A percentile compares a stretch with the other conserved stretches of the same genome.
Evolutionary conservation across 352 stramenopile genomes (phyloP).

Genomic region (Phytopythium mirpurense): DNA sequence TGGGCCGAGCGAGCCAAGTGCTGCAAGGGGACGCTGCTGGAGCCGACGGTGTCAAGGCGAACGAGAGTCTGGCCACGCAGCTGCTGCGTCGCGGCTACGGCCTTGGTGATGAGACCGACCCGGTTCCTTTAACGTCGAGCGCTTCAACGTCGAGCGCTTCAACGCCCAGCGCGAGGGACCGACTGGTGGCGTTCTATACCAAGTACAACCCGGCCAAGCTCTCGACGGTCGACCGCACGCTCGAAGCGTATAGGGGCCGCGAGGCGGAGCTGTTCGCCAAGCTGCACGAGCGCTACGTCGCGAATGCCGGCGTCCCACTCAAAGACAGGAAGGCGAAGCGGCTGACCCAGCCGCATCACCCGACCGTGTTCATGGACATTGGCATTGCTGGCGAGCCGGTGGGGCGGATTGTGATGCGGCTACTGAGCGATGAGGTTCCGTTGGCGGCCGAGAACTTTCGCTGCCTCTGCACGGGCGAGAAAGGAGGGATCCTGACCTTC

Average conservation of each 20-base stretch:
- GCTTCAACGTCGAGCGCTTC: neutral
- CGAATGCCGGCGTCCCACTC: slow-evolving; percentile 20
- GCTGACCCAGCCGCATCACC: slow-evolving; percentile 57
- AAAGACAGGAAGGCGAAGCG: slow-evolving; percentile 38
- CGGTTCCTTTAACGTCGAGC: neutral
- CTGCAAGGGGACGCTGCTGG: neutral
- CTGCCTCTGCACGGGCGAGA: slow-evolving; percentile 71
- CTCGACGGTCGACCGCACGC: slow-evolving; percentile 40
- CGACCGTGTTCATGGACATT: slow-evolving; percentile 95
- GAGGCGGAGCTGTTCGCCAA: slow-evolving; percentile 71
- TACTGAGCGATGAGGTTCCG: slow-evolving; percentile 91
- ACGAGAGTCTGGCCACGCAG: slow-evolving; percentile 33
- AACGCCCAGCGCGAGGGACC: neutral
- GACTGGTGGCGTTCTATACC: slow-evolving; percentile 56
- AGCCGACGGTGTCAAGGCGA: neutral
- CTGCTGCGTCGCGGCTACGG: slow-evolving; percentile 52
- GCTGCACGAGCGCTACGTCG: slow-evolving; percentile 59
- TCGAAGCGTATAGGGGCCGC: slow-evolving; percentile 47
- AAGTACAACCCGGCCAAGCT: slow-evolving; percentile 66
- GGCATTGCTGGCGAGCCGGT: slow-evolving; percentile 70
- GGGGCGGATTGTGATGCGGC: slow-evolving; percentile 92
- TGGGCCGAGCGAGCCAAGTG: slow-evolving; percentile 4
- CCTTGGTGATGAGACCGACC: slow-evolving; percentile 8
- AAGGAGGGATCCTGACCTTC: slow-evolving; percentile 63
- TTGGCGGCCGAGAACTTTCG: slow-evolving; percentile 96